Base-by-base conservation (phyloP, 2,329 filamentous ascomycete genomes). In the Aspergillus neotritici region DNA sequence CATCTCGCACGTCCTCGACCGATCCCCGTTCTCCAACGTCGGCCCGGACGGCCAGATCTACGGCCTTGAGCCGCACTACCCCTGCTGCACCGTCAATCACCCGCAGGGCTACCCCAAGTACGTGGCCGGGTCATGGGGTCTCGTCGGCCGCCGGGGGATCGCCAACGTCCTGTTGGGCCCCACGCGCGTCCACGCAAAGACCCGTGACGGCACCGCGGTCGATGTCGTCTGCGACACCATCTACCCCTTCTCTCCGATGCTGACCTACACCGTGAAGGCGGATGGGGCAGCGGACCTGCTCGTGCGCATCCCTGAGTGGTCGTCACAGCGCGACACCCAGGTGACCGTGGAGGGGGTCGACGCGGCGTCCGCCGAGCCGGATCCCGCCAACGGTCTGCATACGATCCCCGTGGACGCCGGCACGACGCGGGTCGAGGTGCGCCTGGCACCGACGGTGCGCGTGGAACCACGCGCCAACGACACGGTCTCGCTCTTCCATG, bases 71-170 rank as follows among this genome's bases (percentile, higher is more conserved):
- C 73, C 73, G 2, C 68, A 75, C 29, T 78, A 64, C 44, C 66
- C 66, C 1, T 80, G 77, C 58, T 80, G 77, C 51, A 78, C 76
- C 1, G 77, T 80, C 46, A 80, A 80, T 44, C 75, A 79, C 49
- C 72, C 70, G 1, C 76, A 79, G 51, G 78, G 73, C 7, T 77
- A 73, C 47, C 76, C 78, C 0, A 80, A 80, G 49, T 79, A 76
- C 43, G 55, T 76, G 1, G 68, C 73, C 8, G 65, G 69, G 43
- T 70, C 69, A 45, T 80, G 69, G 60, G 68, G 73, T 5, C 54
- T 52, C 8, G 56, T 66, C 3, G 71, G 69, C 3, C 52, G 63
- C 3, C 61, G 64, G n/a, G 72, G 72, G 3, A 51, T 80, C 11
- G 72, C 67, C 1, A 76, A 80, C 54, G 67, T 68, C 0, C 59